Evolutionary conservation across 2,329 filamentous ascomycete genomes (phyloP).

Genomic region (Chalara sp.): DNA sequence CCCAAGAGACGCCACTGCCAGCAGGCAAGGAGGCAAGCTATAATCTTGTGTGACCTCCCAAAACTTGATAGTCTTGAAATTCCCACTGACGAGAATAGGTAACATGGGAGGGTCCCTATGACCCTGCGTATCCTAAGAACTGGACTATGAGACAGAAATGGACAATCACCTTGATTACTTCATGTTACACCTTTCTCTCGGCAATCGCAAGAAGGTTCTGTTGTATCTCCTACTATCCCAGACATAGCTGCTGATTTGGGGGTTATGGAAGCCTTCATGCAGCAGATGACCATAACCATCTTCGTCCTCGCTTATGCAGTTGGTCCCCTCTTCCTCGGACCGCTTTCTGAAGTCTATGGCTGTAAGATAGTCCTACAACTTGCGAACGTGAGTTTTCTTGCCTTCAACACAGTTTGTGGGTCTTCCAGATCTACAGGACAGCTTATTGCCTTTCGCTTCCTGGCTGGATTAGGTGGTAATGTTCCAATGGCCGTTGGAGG

Average conservation of each 20-base stretch:
- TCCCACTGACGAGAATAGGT: too few relatives aligned
- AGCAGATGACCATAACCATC: conserved; percentile 27
- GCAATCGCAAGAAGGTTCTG: conserved; percentile 43
- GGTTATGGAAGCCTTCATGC: conserved; percentile 35
- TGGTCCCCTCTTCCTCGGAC: conserved; percentile 36
- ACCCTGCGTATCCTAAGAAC: conserved; percentile 8
- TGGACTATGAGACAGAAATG: conserved; percentile 30
- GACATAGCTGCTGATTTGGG: conserved; percentile 42
- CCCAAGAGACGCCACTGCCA: too few relatives aligned
- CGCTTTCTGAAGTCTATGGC: conserved; percentile 40
- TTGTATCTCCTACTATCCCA: conserved; percentile 44
- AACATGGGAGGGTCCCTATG: conserved; percentile 4
- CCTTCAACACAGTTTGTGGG: conserved; percentile 44
- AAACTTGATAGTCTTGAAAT: too few relatives aligned
- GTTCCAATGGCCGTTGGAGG: conserved; percentile 35
- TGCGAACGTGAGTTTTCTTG: conserved; percentile 41
- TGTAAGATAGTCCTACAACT: conserved; percentile 31
- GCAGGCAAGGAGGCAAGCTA: too few relatives aligned
- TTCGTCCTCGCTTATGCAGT: conserved; percentile 48
- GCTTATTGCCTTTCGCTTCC: conserved; percentile 35
- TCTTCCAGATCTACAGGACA: conserved; percentile 33
- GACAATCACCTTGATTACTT: conserved; percentile 38
- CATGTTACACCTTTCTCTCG: conserved; percentile 39
- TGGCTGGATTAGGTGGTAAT: conserved; percentile 40
- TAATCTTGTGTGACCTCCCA: too few relatives aligned